phyloP scores from a whole-genome alignment of 768 basidiomycete species.

The Amanita pallidorosea region DNA sequence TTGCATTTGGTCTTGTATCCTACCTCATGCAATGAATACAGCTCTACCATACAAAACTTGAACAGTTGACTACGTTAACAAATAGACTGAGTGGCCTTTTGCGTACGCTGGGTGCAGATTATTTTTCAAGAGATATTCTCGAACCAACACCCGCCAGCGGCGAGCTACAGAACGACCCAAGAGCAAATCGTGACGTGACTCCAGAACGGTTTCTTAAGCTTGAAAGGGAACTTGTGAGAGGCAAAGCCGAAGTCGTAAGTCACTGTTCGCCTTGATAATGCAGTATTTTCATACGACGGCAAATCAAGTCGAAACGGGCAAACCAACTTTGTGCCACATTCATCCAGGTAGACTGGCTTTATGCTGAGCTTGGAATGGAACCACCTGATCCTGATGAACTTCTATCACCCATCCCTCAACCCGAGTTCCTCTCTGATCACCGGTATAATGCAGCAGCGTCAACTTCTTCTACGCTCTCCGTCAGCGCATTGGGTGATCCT shows the following conservation, averaged over 20 bases:
- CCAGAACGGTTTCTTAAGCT: constrained; percentile 72
- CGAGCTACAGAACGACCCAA: constrained; percentile 23
- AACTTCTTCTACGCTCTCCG: constrained; percentile 21
- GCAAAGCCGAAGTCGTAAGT: constrained; percentile 80
- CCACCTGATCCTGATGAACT: constrained; percentile 45
- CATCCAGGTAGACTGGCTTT: constrained; percentile 72
- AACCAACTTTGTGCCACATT: constrained; percentile 52
- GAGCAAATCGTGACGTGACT: constrained; percentile 57
- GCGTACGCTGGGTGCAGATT: constrained; percentile 50
- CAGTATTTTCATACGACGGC: neutral
- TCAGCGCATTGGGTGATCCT: constrained; percentile 34
- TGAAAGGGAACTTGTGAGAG: constrained; percentile 77
- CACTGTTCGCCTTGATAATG: neutral
- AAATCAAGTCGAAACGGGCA: constrained; percentile 53
- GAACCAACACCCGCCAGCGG: constrained; percentile 33
- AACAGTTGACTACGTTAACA: constrained; percentile 60
- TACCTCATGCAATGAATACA: constrained; percentile 14
- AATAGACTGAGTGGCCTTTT: constrained; percentile 51
- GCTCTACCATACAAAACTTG: constrained; percentile 70
- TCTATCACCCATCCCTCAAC: constrained; percentile 5
- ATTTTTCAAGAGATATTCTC: constrained; percentile 45
- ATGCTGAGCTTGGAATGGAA: constrained; percentile 70
- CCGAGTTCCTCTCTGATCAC: constrained; percentile 17
- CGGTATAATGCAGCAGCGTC: constrained; percentile 16
- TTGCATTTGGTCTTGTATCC: neutral